phyloP scores from a whole-genome alignment of 2,329 filamentous ascomycete species.

The Xylariaceae sp. region DNA sequence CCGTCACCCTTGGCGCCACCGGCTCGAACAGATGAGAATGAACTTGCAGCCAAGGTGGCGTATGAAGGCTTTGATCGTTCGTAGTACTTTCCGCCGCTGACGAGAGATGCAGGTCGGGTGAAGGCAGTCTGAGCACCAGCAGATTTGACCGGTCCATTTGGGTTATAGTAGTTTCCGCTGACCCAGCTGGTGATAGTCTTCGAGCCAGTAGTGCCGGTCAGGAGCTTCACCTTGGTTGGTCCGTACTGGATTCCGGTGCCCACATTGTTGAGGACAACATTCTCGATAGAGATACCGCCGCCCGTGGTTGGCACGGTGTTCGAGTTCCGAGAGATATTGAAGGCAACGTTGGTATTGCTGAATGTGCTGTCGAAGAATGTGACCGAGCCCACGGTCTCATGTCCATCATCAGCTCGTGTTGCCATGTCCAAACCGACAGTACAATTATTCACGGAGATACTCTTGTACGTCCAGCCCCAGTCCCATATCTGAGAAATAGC shows the following conservation, averaged over 20 bases:
- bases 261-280: conserved; percentile 43
- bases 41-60: conserved; percentile 51
- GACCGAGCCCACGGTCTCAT: conserved; percentile 63
- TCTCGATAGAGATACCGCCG: conserved; percentile 48
- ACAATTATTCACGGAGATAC: conserved; percentile 46
- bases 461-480: conserved; percentile 71
- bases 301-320: conserved; percentile 36
- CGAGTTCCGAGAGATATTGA: conserved; percentile 57
- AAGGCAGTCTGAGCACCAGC: conserved; percentile 47
- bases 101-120: conserved; percentile 52
- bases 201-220: conserved; percentile 51
- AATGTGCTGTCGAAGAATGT: conserved; percentile 73
- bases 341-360: conserved; percentile 62
- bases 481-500: conserved; percentile 73
- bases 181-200: conserved; percentile 56
- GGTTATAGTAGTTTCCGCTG: conserved; percentile 63
- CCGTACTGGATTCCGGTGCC: conserved; percentile 41
- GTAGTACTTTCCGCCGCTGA: conserved; percentile 57
- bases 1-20: conserved; percentile 72
- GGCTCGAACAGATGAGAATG: conserved; percentile 67
- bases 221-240: conserved; percentile 47
- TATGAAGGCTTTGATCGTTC: conserved; percentile 79
- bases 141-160: conserved; percentile 44
- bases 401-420: conserved; percentile 26
- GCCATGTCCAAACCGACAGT: conserved; percentile 66